These are phyloP conservation scores for Suillus clintonianus DNA, from an alignment of 768 basidiomycete species.

Conservation along the genomic window DNA sequence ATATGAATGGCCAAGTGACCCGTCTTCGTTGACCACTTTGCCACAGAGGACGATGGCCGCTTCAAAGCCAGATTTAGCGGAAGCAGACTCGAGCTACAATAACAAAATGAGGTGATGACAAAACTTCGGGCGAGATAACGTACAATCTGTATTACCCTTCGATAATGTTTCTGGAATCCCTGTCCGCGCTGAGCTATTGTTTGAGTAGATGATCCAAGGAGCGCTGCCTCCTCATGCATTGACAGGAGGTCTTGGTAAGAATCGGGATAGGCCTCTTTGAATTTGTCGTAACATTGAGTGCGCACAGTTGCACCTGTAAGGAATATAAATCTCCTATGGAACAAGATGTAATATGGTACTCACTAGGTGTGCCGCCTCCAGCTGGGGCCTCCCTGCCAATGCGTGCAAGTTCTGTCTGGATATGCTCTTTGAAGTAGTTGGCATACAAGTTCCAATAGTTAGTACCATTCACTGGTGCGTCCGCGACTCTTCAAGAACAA, in stretches of 20 bases:
- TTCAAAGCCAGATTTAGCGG: background rate
- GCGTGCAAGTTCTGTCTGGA: constrained; percentile 3
- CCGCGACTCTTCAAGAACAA: constrained; percentile 8
- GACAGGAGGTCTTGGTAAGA: background rate
- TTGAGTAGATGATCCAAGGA: background rate
- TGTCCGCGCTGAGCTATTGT: constrained; percentile 2
- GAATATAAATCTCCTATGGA: background rate
- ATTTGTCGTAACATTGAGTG: background rate
- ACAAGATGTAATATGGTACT: background rate
- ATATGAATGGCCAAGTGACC: background rate
- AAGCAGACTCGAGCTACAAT: background rate
- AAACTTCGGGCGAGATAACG: background rate
- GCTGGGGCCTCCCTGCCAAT: background rate
- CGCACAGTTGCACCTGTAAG: background rate
- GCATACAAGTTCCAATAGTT: constrained; percentile 7
- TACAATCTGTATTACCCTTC: background rate
- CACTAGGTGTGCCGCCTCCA: background rate
- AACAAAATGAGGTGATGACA: background rate
- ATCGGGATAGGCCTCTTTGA: background rate
- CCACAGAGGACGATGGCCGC: constrained; percentile 8
- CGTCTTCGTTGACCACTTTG: constrained; percentile 10
- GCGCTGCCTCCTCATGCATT: background rate
- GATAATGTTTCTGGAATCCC: background rate
- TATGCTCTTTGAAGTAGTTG: constrained; percentile 1
- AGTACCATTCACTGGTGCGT: background rate